phyloP scores from a whole-genome alignment of 2,329 filamentous ascomycete genomes.

The Claviceps sp. region DNA sequence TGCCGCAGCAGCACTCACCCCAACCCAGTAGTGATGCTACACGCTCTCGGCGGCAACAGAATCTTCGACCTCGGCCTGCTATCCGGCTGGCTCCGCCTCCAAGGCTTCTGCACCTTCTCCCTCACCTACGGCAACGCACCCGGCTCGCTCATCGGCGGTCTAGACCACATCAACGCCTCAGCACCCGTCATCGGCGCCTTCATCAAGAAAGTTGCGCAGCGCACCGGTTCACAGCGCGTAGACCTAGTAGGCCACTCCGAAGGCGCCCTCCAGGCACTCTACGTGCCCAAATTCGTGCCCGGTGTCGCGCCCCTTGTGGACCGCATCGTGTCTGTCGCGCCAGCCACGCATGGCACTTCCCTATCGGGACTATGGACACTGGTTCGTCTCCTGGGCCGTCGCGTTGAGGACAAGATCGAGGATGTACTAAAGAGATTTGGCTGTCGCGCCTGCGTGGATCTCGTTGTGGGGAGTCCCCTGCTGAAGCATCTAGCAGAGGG shows the following conservation, averaged over 20 bases:
- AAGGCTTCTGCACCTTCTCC: slow-evolving; percentile 11
- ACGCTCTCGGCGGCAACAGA: slow-evolving; percentile 10
- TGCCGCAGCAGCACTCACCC: not conserved
- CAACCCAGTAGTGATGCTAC: slow-evolving; percentile 12
- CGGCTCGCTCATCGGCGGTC: slow-evolving; percentile 8
- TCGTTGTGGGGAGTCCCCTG: slow-evolving; percentile 3
- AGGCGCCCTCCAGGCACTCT: slow-evolving; percentile 11
- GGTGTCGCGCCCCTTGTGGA: slow-evolving; percentile 7
- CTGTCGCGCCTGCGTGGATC: slow-evolving; percentile 8
- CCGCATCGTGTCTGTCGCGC: slow-evolving; percentile 10
- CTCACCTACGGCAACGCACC: slow-evolving; percentile 9
- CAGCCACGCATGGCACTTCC: slow-evolving; percentile 13
- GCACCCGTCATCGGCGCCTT: slow-evolving; percentile 10
- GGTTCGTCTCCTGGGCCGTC: not conserved
- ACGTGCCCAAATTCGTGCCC: slow-evolving; percentile 9
- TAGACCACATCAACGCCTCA: slow-evolving; percentile 9
- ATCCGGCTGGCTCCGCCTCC: slow-evolving; percentile 7
- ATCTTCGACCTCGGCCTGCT: slow-evolving; percentile 10
- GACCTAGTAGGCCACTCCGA: slow-evolving; percentile 13
- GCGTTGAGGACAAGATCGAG: not conserved
- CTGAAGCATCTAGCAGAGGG: slow-evolving; percentile 7
- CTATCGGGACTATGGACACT: slow-evolving; percentile 8
- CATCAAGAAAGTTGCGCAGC: slow-evolving; percentile 7
- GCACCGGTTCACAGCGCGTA: slow-evolving; percentile 10
- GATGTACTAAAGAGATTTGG: slow-evolving; percentile 3